Base-by-base conservation (phyloP, 805 yeast species). In the Henningerozyma blattae region DNA sequence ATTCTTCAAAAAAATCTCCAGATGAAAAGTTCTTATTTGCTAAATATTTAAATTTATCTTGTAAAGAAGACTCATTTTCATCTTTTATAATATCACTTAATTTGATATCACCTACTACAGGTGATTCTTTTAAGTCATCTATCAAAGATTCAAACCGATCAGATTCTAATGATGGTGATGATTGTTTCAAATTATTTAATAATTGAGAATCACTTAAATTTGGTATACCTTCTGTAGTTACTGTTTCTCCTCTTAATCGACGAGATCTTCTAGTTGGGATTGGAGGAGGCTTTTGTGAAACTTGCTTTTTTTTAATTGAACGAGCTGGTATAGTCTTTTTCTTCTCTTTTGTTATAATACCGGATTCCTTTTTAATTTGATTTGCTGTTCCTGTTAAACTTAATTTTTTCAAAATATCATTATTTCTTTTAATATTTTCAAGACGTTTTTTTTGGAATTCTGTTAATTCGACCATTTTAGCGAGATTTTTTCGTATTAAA, bases 381-480 rank as follows among this genome's bases (percentile, higher is more conserved):
- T 60, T 56, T 1, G 78, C 65, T 3, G 79, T 55, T 10, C 72
- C 58, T 33, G 73, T 76, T 15, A 89, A 62, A 42, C 85, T 80
- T 42, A 89, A 65, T 43, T 78, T 74, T 44, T 72, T 67, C 34
- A 89, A 62, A 17, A 87, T 67, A 43, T 75, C 82, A 52, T 76
- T 75, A 57, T 89, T 91, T 32, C 97, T 66, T 42, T 75, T 82
- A 39, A 89, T 91, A 50, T 84, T 85, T 38, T 73, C 83, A 48
- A 70, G 76, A 38, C 93, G 58, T 49, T 75, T 76, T 46, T 63
- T 69, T 54, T 82, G 91, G 49, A 82, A 78, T 24, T 76, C 84
- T 2, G 81, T 69, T 20, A 77, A 37, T 16, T 45, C 52, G 16
- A 39, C 41, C 50, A 52, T 41, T n/a, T n/a, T n/a, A n/a, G n/a